Evolutionary conservation across 2,329 filamentous ascomycete species (phyloP), one percentile per base, ranked within the genome.

Genomic region (Phialocephala sp.): DNA sequence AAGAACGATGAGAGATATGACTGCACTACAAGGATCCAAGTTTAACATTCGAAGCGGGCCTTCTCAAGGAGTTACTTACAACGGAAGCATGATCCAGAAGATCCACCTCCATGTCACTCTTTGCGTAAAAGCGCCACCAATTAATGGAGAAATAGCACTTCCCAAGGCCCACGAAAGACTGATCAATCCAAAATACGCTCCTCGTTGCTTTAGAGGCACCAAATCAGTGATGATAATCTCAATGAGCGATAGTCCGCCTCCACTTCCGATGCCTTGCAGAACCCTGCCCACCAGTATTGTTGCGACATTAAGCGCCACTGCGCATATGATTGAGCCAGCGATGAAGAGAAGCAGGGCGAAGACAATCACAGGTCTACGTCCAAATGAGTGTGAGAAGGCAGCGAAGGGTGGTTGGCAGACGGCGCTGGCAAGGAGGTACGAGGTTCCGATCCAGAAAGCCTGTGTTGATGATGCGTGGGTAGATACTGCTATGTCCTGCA

Each of bases 361-460:
- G 24, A 69, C 45, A 22, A 69, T 59, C 4, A 67, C 27, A 6
- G 47, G 43, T 20, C 65, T 59, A 36, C 67, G 50, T n/a, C 67
- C 67, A 22, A 69, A 62, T 12, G 62, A 52, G 45, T 69, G 58
- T 15, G 62, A 66, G 4, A 69, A 43, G 9, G 67, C 62, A 14
- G 60, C 65, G 27, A 59, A 63, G 36, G 76, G 74, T 56, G 85
- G 86, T 70, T 87, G 83, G 47, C 85, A 80, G 52, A 87, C 83
- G 0, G 89, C 87, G 12, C 78, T 86, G 5, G 87, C 84, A 6
- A 91, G 82, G 4, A 91, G 80, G 68, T 89, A 91, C n/a, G 86
- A 86, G 6, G 89, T 91, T 2, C 88, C 89, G 14, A 87, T 84
- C 89, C 88, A 91, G 72, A 91, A 91, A 0, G 87, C 85, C 75